Evolutionary conservation across 2,329 filamentous ascomycete genomes (phyloP).

Genomic region (Botrytis elliptica): DNA sequence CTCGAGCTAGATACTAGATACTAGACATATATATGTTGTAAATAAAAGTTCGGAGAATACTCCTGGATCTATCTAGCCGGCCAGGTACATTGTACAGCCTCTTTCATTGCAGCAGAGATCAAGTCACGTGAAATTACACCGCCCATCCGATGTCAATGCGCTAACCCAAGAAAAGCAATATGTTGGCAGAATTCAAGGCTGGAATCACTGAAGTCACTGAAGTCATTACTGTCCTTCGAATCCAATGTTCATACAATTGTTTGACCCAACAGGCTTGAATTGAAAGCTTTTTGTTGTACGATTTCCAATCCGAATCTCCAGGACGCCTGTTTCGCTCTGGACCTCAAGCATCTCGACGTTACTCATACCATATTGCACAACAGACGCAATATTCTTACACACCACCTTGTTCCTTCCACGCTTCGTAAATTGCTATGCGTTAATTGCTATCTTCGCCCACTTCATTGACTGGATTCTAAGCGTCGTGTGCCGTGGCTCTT

Average conservation of each 20-base stretch:
- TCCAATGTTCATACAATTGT: neutral
- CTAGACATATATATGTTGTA: neutral
- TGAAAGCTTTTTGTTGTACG: neutral
- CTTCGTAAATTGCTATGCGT: neutral
- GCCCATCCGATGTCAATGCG: neutral
- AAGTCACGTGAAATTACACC: neutral
- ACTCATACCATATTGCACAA: neutral
- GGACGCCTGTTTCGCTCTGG: neutral
- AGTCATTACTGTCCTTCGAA: neutral
- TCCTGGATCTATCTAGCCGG: neutral
- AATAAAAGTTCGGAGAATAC: neutral
- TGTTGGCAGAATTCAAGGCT: slow-evolving; percentile 6
- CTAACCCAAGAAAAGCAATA: neutral
- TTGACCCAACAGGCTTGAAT: neutral
- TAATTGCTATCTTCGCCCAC: neutral
- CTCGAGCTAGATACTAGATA: too few species aligned
- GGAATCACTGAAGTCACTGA: neutral
- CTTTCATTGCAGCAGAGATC: neutral
- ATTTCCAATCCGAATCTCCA: neutral
- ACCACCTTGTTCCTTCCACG: neutral
- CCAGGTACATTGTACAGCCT: neutral
- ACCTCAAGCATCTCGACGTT: neutral
- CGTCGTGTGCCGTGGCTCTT: neutral
- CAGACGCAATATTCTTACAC: neutral
- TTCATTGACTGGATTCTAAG: neutral